A percentile compares a stretch with the other conserved stretches of the same genome.
Conservation (phyloP, 495 filamentous ascomycete genomes). For the Xylaria sp. region DNA sequence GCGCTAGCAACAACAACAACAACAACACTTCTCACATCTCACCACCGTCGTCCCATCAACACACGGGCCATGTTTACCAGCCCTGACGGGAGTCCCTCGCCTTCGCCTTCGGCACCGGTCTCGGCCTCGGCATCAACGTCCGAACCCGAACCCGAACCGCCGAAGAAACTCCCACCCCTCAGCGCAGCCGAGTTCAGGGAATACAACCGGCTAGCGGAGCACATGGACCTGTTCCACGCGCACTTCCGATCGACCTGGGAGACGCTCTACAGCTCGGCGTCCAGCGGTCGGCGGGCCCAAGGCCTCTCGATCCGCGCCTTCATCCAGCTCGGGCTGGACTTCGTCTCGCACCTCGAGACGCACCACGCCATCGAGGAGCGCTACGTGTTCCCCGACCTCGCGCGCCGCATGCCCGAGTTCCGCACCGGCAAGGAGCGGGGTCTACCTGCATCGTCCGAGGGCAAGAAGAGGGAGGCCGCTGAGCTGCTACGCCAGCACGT, state of each 20-base stretch:
- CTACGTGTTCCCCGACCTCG: conserved; percentile 81
- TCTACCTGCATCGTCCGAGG: conserved; percentile 12
- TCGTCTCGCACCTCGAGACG: conserved; percentile 70
- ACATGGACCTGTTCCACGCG: conserved; percentile 84
- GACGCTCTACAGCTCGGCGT: conserved; percentile 66
- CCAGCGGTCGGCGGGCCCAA: conserved; percentile 57
- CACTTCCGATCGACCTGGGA: conserved; percentile 80
- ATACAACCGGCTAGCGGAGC: conserved; percentile 77
- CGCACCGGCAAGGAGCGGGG: conserved; percentile 30
- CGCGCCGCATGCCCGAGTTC: conserved; percentile 83
- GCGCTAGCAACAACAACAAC: not conserved
- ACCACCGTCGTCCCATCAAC: not conserved
- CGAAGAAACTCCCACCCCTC: conserved; percentile 49
- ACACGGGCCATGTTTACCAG: not conserved
- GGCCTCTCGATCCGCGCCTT: conserved; percentile 67
- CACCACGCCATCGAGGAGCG: conserved; percentile 89
- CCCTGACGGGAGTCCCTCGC: not conserved
- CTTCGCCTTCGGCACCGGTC: not conserved
- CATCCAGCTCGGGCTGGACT: conserved; percentile 66
- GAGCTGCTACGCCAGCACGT: conserved; percentile 80
- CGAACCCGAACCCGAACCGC: not conserved
- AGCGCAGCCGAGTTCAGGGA: conserved; percentile 61
- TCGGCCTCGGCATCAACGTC: not conserved
- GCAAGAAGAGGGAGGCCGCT: conserved; percentile 52
- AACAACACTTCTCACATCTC: too few relatives aligned